Percentiles rank a stretch among this genome's conserved stretches.
Evolutionary conservation across 2,329 filamentous ascomycete species (phyloP).

Genomic region (Botrytis sinoallii): DNA sequence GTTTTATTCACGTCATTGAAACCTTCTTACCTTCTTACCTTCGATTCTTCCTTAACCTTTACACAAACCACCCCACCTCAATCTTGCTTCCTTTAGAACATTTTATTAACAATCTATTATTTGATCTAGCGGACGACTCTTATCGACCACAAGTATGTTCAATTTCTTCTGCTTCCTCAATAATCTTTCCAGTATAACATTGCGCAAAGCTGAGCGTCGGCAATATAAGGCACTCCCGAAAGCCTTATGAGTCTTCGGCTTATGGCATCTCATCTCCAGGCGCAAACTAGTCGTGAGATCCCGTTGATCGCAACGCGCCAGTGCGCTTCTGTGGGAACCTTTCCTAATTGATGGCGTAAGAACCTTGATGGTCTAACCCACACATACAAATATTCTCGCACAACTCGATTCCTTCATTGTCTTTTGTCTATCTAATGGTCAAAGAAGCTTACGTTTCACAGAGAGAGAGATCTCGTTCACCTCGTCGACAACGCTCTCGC

Average conservation of each 20-base stretch:
- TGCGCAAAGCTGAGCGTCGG: conserved; percentile 5
- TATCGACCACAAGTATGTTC: conserved; percentile 23
- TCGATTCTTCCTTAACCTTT: conserved; percentile 14
- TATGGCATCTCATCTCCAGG: conserved; percentile 16
- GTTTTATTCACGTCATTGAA: conserved; percentile 15
- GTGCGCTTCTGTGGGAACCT: conserved; percentile 17
- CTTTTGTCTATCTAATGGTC: conserved; percentile 24
- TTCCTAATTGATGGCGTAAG: conserved; percentile 22
- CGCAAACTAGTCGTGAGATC: conserved; percentile 20
- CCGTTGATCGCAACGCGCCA: conserved; percentile 15
- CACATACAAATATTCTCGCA: conserved; percentile 5
- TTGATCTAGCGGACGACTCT: conserved; percentile 21
- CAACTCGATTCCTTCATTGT: conserved; percentile 29
- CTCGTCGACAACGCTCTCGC: conserved; percentile 63
- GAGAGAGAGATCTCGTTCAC: conserved; percentile 84
- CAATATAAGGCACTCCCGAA: conserved; percentile 6
- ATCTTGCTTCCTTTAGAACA: conserved; percentile 6
- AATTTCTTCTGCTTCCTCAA: not conserved
- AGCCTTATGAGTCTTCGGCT: conserved; percentile 8
- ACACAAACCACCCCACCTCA: conserved; percentile 17
- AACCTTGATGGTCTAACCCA: conserved; percentile 25
- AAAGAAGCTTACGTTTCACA: conserved; percentile 45
- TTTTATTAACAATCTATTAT: conserved; percentile 17
- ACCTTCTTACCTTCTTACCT: not conserved
- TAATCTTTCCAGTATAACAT: conserved; percentile 1